phyloP scores from a whole-genome alignment of 2,329 filamentous ascomycete genomes.

The Capronia coronata region DNA sequence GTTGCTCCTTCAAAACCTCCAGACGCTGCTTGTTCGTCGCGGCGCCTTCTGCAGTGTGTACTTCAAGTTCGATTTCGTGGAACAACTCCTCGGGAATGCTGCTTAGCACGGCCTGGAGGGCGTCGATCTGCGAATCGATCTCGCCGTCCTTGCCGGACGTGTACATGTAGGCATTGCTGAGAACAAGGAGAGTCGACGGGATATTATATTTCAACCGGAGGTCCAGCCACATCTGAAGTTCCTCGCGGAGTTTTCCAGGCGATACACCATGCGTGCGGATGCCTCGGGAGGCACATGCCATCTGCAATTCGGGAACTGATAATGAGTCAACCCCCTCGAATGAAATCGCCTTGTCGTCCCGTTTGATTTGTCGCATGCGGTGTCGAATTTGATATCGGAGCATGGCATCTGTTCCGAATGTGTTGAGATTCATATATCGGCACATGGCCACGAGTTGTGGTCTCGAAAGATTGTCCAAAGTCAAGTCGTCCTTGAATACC shows the following conservation, averaged over 20 bases:
- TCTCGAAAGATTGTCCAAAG: constrained; percentile 90
- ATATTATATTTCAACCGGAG: constrained; percentile 88
- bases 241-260: constrained; percentile 77
- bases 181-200: constrained; percentile 88
- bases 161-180: constrained; percentile 98
- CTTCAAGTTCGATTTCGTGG: constrained; percentile 98
- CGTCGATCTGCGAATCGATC: constrained; percentile 83
- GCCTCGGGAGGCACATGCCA: constrained; percentile 82
- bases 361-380: constrained; percentile 98
- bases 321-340: constrained; percentile 90
- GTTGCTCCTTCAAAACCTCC: constrained; percentile 95
- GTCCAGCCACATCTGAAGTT: constrained; percentile 90
- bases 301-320: constrained; percentile 88
- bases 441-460: constrained; percentile 97
- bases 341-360: constrained; percentile 88
- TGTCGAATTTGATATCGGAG: constrained; percentile 94
- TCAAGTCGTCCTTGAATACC: constrained; percentile 96
- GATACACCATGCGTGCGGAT: constrained; percentile 89
- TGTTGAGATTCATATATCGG: constrained; percentile 95
- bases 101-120: constrained; percentile 82
- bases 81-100: constrained; percentile 96
- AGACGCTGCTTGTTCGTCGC: constrained; percentile 98
- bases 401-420: constrained; percentile 96
- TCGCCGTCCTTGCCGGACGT: constrained; percentile 76
- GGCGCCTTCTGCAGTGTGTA: constrained; percentile 91